Conservation (phyloP, 768 basidiomycete species). For the Suillus weaverae region DNA sequence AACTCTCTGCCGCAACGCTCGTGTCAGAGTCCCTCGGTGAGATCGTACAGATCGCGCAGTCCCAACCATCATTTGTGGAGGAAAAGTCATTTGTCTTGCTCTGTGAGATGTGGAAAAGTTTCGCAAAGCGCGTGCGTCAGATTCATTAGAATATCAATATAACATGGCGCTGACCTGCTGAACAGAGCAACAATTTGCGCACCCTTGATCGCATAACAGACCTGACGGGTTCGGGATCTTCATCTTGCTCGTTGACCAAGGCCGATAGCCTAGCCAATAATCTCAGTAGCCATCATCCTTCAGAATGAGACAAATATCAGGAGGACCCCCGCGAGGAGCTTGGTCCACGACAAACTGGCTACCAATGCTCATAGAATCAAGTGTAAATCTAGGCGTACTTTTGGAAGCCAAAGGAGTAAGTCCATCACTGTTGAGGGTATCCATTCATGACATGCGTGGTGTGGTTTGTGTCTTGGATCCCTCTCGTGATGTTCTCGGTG, state of each 20-base stretch:
- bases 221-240: constrained; percentile 32
- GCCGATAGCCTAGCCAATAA: constrained; percentile 20
- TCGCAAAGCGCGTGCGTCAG: constrained; percentile 61
- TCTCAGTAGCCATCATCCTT: too few relatives aligned
- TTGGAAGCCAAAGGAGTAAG: too few relatives aligned
- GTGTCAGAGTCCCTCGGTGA: constrained; percentile 47
- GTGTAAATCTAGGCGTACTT: too few relatives aligned
- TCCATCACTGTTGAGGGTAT: too few relatives aligned
- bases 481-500: too few relatives aligned
- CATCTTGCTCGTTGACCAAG: constrained; percentile 6
- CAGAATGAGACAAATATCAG: too few relatives aligned
- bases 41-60: constrained; percentile 42
- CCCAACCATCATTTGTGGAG: constrained; percentile 43
- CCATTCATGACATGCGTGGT: too few relatives aligned
- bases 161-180: not conserved
- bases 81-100: constrained; percentile 58
- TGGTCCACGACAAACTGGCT: too few relatives aligned
- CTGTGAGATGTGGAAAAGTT: constrained; percentile 71
- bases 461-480: too few relatives aligned
- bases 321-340: too few relatives aligned
- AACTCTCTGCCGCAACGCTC: constrained; percentile 22
- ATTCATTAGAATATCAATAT: not conserved
- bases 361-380: too few relatives aligned
- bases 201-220: constrained; percentile 47
- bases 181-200: constrained; percentile 48